phyloP scores from a whole-genome alignment of 768 basidiomycete genomes.

The Mycena amicta region DNA sequence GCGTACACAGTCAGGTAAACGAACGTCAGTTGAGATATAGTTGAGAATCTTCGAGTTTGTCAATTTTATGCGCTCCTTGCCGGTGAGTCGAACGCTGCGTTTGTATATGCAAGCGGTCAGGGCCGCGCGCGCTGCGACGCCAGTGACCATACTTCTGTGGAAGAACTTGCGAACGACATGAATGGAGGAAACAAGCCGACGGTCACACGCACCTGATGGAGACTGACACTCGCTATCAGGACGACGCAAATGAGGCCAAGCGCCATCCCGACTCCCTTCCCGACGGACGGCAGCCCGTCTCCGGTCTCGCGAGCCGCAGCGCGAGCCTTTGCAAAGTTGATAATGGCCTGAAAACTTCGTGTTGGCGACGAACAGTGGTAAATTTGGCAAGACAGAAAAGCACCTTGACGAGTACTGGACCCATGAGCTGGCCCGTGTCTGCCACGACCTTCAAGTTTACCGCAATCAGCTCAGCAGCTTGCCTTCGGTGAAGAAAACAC shows the following conservation, averaged over 20 bases:
- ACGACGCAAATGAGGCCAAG: conserved; percentile 54
- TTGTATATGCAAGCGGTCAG: conserved; percentile 74
- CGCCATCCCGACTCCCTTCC: conserved; percentile 61
- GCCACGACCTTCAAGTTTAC: conserved; percentile 49
- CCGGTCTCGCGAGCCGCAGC: conserved; percentile 41
- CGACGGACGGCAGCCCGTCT: conserved; percentile 41
- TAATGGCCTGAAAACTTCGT: conserved; percentile 51
- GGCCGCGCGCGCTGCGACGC: conserved; percentile 64
- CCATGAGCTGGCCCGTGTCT: conserved; percentile 64
- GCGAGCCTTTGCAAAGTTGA: conserved; percentile 58
- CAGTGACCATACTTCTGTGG: conserved; percentile 68
- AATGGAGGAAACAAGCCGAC: not conserved
- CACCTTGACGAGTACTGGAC: conserved; percentile 64
- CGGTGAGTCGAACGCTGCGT: conserved; percentile 64
- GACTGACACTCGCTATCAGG: conserved; percentile 54
- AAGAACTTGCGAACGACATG: conserved; percentile 54
- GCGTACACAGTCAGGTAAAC: not conserved
- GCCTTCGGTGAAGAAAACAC: not conserved
- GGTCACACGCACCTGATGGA: conserved; percentile 55
- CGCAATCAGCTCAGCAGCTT: not conserved
- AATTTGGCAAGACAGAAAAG: not conserved
- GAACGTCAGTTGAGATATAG: conserved; percentile 66
- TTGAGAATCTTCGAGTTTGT: conserved; percentile 64
- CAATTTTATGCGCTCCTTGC: conserved; percentile 62
- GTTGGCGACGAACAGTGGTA: not conserved